phyloP scores from a whole-genome alignment of 2,329 filamentous ascomycete genomes.

The Emergomyces orientalis region DNA sequence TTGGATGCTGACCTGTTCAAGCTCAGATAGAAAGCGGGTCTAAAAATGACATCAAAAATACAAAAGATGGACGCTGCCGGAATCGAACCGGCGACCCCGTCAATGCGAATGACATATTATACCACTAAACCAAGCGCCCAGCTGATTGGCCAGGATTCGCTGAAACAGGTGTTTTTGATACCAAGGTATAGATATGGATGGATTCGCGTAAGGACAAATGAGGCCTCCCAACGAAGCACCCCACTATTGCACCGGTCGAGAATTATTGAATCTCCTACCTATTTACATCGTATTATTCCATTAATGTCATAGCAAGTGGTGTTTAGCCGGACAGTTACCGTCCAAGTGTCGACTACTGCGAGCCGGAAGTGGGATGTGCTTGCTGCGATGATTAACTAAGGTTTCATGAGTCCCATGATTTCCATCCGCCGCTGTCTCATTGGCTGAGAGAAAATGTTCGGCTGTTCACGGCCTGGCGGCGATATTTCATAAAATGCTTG shows the following conservation, averaged over 20 bases:
- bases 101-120: constrained; percentile 4
- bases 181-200: too few species aligned
- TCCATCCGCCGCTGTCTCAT: constrained; percentile 8
- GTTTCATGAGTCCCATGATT: too few species aligned
- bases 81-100: constrained; percentile 5
- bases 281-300: too few species aligned
- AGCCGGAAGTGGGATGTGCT: not conserved
- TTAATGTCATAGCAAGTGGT: not conserved
- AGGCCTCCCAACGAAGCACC: not conserved
- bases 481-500: not conserved
- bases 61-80: constrained; percentile 1
- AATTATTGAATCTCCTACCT: too few species aligned
- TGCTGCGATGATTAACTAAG: too few species aligned
- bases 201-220: not conserved
- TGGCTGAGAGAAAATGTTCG: constrained; percentile 8
- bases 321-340: not conserved
- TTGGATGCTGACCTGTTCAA: too few species aligned
- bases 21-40: not conserved
- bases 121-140: constrained; percentile 5
- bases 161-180: not conserved
- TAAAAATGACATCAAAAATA: not conserved
- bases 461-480: constrained; percentile 12
- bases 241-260: not conserved
- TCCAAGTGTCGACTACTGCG: not conserved
- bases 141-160: not conserved